Evolutionary conservation across 345 rosid genomes (phyloP).

Genomic region (Camelina laxa): DNA sequence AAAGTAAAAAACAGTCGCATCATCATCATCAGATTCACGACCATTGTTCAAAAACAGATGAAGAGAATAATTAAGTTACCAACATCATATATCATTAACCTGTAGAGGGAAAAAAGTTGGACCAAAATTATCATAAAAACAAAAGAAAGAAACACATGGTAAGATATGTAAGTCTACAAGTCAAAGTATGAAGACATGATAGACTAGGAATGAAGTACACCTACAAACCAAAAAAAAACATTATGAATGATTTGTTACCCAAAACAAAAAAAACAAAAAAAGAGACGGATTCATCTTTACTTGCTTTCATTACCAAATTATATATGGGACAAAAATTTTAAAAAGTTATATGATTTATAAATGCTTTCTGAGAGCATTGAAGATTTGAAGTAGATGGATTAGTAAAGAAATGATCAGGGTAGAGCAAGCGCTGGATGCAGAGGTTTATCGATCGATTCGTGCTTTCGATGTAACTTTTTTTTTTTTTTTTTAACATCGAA

Average conservation of each 20-base stretch:
- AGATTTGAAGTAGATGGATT: background rate
- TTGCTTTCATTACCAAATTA: background rate
- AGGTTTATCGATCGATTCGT: conserved; percentile 99
- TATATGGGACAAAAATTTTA: background rate
- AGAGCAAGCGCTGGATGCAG: conserved; percentile 86
- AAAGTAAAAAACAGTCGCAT: conserved; percentile 14
- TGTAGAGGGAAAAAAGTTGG: background rate
- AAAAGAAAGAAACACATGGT: background rate
- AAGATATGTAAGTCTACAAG: background rate
- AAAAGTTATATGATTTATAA: background rate
- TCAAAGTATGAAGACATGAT: conserved; percentile 8
- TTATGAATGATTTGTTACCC: background rate
- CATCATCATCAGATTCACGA: conserved; percentile 6
- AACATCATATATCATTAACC: background rate
- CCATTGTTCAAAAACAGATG: background rate
- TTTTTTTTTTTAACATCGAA: conserved; percentile 19
- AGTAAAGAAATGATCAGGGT: background rate
- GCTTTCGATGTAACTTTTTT: conserved; percentile 39
- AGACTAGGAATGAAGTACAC: background rate
- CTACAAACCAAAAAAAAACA: background rate
- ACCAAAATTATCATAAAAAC: conserved; percentile 1
- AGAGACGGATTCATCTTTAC: background rate
- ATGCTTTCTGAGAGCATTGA: conserved; percentile 14
- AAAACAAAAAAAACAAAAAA: background rate
- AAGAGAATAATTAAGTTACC: background rate